Evolutionary conservation across 768 basidiomycete genomes (phyloP).

Genomic region (Amanita rimosa): DNA sequence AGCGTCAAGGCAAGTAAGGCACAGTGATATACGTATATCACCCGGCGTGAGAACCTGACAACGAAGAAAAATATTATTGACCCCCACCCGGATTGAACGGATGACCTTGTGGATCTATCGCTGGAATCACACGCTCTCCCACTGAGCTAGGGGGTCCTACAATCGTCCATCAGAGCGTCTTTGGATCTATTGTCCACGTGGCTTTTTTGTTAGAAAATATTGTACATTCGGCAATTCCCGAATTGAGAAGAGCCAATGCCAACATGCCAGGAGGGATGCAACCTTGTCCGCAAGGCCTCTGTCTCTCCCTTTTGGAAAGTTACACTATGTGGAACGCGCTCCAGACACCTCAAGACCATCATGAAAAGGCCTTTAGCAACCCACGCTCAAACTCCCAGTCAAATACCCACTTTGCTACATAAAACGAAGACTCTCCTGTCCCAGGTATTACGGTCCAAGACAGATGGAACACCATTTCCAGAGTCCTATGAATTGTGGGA

Average conservation of each 20-base stretch:
- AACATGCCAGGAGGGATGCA: slow-evolving; percentile 2
- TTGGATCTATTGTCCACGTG: too few species aligned
- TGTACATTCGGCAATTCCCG: too few species aligned
- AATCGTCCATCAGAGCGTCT: too few species aligned
- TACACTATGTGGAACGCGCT: not conserved
- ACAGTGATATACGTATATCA: not conserved
- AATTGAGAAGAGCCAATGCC: not conserved
- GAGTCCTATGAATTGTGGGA: slow-evolving; percentile 37
- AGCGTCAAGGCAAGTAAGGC: not conserved
- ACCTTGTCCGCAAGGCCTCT: not conserved
- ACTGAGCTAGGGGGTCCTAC: slow-evolving; percentile 15
- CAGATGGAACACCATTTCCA: slow-evolving; percentile 10
- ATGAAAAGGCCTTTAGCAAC: not conserved
- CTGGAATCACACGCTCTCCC: slow-evolving; percentile 19
- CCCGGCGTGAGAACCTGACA: not conserved
- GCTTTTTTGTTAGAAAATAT: too few species aligned
- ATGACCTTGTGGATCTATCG: slow-evolving; percentile 26
- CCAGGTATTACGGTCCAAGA: slow-evolving; percentile 21
- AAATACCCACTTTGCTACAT: slow-evolving; percentile 36
- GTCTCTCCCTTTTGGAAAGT: not conserved
- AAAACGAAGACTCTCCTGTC: slow-evolving; percentile 36
- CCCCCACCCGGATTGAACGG: slow-evolving; percentile 30
- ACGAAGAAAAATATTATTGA: slow-evolving; percentile 12
- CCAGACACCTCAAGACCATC: not conserved
- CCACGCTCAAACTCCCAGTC: slow-evolving; percentile 1